phyloP scores from a whole-genome alignment of 1,139 yeast genomes.

The Nakaseomyces nivariensis region DNA sequence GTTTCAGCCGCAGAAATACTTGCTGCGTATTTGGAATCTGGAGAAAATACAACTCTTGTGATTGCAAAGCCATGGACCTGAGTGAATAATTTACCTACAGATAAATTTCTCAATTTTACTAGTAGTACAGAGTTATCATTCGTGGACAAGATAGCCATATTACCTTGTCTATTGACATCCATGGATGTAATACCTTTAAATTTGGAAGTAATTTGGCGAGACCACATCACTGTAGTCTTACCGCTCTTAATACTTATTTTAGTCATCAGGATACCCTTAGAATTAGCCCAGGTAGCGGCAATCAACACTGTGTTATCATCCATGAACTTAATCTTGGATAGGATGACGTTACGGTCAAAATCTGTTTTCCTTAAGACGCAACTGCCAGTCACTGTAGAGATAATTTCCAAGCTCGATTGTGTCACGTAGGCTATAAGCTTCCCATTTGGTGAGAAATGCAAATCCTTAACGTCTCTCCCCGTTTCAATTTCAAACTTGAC shows the following conservation, averaged over 20 bases:
- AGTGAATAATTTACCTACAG: slow-evolving; percentile 41
- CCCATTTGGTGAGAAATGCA: slow-evolving; percentile 40
- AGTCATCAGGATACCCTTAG: slow-evolving; percentile 34
- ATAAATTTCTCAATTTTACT: slow-evolving; percentile 45
- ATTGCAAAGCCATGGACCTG: slow-evolving; percentile 76
- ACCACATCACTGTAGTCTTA: slow-evolving; percentile 33
- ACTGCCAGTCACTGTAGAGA: slow-evolving; percentile 35
- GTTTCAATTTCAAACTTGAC: slow-evolving; percentile 43
- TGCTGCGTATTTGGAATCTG: slow-evolving; percentile 61
- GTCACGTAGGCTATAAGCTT: slow-evolving; percentile 51
- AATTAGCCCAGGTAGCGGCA: slow-evolving; percentile 43
- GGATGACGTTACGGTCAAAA: slow-evolving; percentile 29
- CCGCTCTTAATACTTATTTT: slow-evolving; percentile 26
- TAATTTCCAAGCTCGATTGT: slow-evolving; percentile 41
- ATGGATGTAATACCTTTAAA: slow-evolving; percentile 63
- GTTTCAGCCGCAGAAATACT: slow-evolving; percentile 78
- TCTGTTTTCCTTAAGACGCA: slow-evolving; percentile 30
- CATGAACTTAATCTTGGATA: slow-evolving; percentile 53
- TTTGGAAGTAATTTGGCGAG: slow-evolving; percentile 42
- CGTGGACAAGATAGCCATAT: slow-evolving; percentile 62
- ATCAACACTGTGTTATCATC: slow-evolving; percentile 42
- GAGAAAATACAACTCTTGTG: slow-evolving; percentile 62
- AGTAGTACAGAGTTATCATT: slow-evolving; percentile 62
- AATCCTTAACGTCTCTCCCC: slow-evolving; percentile 42
- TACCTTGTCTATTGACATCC: slow-evolving; percentile 37